Evolutionary conservation across 2,329 filamentous ascomycete species (phyloP), one percentile per base, ranked within the genome.

Genomic region (Pestalotiopsis sp.): DNA sequence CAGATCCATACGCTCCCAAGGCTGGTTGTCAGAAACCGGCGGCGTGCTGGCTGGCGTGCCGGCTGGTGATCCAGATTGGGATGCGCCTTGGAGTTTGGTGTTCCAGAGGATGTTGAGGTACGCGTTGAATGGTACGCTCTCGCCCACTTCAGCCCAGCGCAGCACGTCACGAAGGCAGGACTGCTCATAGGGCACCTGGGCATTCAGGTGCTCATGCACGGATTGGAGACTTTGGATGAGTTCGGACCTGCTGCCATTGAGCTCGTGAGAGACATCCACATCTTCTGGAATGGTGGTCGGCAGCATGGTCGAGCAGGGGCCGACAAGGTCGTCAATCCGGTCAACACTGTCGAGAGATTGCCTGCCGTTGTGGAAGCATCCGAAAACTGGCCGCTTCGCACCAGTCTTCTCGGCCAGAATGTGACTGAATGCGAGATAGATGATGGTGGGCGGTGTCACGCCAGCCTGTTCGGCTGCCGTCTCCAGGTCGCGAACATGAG

Each of bases 91-190:
- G 25, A 68, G 56, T 27, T 62, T 64, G 27, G 49, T 59, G 39
- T 66, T 63, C 69, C 69, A 71, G 5, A 71, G 65, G 20, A 71
- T 61, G 62, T 71, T 71, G 36, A 71, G 57, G 52, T 67, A 68
- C n/a, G 69, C 64, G 57, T 71, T 71, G 68, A 69, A 71, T 12
- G 68, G 68, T 23, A 67, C 65, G 36, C 52, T 60, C 25, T 61
- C 65, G 36, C 57, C 65, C 7, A 65, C 60, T 23, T 60, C 64
- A 17, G 66, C 59, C 57, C 65, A 69, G 9, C 65, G 60, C 20
- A 71, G 62, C 59, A 71, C 68, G 31, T 71, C 68, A 20, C 68
- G 69, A 20, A 71, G 65, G 13, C 58, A 56, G 45, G 68, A 69
- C 65, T 71, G 69, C 41, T 71, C 69, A 27, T 71, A 67, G 20